Percentiles rank a stretch among this genome's conserved stretches.
These are phyloP conservation scores for Fraxinus anomala DNA, from an alignment of 257 asterid genomes.

Conservation along the genomic window DNA sequence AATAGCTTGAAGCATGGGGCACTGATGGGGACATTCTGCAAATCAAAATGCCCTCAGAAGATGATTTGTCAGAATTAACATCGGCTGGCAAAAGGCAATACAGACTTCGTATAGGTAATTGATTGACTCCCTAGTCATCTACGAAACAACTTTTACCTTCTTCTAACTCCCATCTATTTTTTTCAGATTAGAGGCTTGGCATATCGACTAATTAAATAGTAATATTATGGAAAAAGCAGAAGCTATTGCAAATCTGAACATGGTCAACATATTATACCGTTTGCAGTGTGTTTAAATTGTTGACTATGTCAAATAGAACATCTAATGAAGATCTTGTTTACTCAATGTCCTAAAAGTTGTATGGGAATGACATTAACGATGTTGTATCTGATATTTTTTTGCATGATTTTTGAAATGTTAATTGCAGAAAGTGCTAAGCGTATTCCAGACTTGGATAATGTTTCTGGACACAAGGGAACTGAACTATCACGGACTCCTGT, in stretches of 20 bases:
- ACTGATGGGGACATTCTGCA: slow-evolving; percentile 69
- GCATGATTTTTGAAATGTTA: neutral
- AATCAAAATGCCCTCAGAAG: slow-evolving; percentile 67
- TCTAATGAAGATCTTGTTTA: slow-evolving; percentile 14
- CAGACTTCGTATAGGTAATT: slow-evolving; percentile 61
- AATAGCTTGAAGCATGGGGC: slow-evolving; percentile 83
- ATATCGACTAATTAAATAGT: neutral
- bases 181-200: neutral
- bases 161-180: neutral
- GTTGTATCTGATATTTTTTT: neutral
- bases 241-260: neutral
- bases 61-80: slow-evolving; percentile 56
- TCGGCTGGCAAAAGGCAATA: slow-evolving; percentile 55
- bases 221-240: neutral
- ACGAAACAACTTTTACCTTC: neutral
- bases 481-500: slow-evolving; percentile 75
- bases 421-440: slow-evolving; percentile 65
- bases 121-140: slow-evolving; percentile 2
- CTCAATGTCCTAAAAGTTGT: neutral
- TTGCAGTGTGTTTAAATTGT: neutral
- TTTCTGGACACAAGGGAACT: slow-evolving; percentile 68
- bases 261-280: neutral
- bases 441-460: slow-evolving; percentile 64
- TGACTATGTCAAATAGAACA: neutral
- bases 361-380: neutral